phyloP scores from a whole-genome alignment of 305 asterid species.

The Stenogyne calaminthoides region DNA sequence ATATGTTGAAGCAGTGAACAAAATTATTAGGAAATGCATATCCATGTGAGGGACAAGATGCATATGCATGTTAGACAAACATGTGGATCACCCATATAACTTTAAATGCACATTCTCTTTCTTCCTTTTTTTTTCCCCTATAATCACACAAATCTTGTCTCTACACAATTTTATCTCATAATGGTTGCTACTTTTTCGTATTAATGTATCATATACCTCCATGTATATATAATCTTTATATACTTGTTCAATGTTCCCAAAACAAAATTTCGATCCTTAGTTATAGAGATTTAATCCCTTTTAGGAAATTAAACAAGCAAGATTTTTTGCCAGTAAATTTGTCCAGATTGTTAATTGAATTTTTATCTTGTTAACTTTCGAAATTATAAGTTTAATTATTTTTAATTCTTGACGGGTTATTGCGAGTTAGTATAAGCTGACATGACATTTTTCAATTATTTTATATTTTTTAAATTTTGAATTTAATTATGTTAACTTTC shows the following conservation, averaged over 20 bases:
- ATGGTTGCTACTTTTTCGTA: too few relatives aligned
- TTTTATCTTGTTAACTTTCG: too few relatives aligned
- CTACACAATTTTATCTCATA: too few relatives aligned
- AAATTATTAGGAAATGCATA: conserved; percentile 10
- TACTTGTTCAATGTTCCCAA: neutral
- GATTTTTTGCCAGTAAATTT: too few relatives aligned
- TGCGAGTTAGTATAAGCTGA: too few relatives aligned
- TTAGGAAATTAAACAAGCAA: too few relatives aligned
- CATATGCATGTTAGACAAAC: conserved; percentile 8
- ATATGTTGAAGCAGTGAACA: conserved; percentile 13
- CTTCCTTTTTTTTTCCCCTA: neutral
- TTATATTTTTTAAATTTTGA: too few relatives aligned
- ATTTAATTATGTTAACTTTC: too few relatives aligned
- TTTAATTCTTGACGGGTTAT: too few relatives aligned
- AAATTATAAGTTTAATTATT: too few relatives aligned
- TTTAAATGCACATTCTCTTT: conserved; percentile 6
- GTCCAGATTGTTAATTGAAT: too few relatives aligned
- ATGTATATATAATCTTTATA: neutral
- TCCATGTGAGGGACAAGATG: conserved; percentile 24
- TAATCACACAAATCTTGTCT: neutral
- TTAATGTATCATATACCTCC: neutral
- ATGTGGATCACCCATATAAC: neutral
- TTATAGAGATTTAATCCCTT: neutral
- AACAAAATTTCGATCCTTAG: neutral
- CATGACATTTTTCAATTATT: too few relatives aligned